Evolutionary conservation across 306 rosid species (phyloP), one percentile per base, ranked within the genome.

Genomic region (Heteromeles arbutifolia): DNA sequence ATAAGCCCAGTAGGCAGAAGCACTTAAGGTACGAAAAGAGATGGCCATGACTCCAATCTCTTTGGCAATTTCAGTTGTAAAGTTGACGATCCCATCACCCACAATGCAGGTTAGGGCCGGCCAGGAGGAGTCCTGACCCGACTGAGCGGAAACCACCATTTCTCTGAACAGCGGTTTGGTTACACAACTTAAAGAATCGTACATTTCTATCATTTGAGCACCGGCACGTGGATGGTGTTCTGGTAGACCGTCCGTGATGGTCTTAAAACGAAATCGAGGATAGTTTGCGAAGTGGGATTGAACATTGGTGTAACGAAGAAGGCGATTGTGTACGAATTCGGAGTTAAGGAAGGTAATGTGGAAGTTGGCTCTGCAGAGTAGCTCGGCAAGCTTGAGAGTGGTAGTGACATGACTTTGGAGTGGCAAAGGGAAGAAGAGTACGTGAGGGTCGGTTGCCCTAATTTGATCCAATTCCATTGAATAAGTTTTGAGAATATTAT

Each of bases 321-420:
- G 86, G 3, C 77, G 68, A 7, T 70, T 48, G 77, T 86, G 86
- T 44, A 73, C 67, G 52, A 57, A 57, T 3, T 80, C 54, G 9
- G 85, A 85, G 83, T 78, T 87, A 70, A 89, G 84, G 45, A 87
- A 83, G 26, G 88, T 89, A 31, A 87, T 70, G 6, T 75, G 82
- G 56, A 89, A 12, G 45, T 67, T 25, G 4, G 64, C 25, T 7
- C 83, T 71, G 14, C 65, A 65, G 1, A 89, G 84, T 70, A 89
- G 85, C 81, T 89, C 82, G 0, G 88, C 91, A 1, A 89, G 79
- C 28, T 79, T 84, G 9, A 87, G 87, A 89, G 84, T 89, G 72
- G 88, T 67, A 24, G 69, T 77, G 4, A 89, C 84, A 65, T 85
- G 88, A 44, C 87, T 91, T 17, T 82, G 84, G 0, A 70, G 44